Percentiles rank a stretch among this genome's conserved stretches.
These are phyloP conservation scores for Lonicera japonica DNA, from an alignment of 129 eudicot genomes.

Conservation along the genomic window DNA sequence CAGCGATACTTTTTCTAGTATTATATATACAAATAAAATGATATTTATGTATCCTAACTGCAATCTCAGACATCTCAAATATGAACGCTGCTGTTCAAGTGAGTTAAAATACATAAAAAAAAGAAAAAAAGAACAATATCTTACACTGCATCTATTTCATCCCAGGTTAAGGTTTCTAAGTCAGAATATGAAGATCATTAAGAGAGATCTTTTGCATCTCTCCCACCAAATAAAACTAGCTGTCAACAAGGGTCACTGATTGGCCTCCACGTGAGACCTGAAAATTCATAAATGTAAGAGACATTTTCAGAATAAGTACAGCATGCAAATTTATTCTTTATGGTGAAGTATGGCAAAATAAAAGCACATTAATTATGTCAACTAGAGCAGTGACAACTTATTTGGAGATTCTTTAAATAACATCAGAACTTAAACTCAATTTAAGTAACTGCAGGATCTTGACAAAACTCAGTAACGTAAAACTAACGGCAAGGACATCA, in stretches of 20 bases:
- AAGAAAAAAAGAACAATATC: slow-evolving; percentile 7
- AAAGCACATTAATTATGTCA: neutral
- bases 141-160: slow-evolving; percentile 94
- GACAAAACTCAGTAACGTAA: no score
- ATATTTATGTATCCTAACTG: no score
- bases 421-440: no score
- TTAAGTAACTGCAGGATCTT: no score
- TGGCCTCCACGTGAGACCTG: slow-evolving; percentile 98
- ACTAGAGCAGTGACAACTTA: no score
- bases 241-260: slow-evolving; percentile 69
- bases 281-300: slow-evolving; percentile 13
- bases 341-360: neutral
- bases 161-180: slow-evolving; percentile 99
- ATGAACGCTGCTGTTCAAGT: no score
- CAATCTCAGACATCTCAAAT: no score
- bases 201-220: slow-evolving; percentile 86
- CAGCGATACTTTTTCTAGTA: no score
- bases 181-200: slow-evolving; percentile 90
- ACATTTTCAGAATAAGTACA: neutral
- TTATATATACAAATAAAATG: no score
- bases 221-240: slow-evolving; percentile 92
- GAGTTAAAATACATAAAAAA: no score
- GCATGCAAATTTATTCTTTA: neutral
- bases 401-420: neutral
- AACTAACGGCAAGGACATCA: no score